These are phyloP conservation scores for Haberlea rhodopensis DNA, from an alignment of 257 asterid species.

Conservation along the genomic window DNA sequence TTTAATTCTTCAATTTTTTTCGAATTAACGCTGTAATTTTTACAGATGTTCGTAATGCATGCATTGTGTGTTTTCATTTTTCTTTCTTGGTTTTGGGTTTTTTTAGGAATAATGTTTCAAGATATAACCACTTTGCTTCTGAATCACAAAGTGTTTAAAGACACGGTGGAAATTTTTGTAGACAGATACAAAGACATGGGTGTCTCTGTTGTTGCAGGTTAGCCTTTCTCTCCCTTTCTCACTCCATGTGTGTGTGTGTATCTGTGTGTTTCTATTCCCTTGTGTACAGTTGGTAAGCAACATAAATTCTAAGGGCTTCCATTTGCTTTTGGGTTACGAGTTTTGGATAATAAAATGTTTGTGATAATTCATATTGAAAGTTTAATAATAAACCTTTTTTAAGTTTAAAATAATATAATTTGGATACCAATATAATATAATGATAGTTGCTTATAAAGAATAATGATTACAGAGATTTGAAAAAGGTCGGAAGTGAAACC, in stretches of 20 bases:
- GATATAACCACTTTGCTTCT: conserved; percentile 75
- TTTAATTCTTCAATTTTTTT: conserved; percentile 11
- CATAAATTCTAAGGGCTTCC: too few relatives aligned
- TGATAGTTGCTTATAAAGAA: too few relatives aligned
- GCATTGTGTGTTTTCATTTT: conserved; percentile 16
- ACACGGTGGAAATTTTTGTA: conserved; percentile 78
- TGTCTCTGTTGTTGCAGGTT: conserved; percentile 87
- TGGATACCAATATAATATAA: too few relatives aligned
- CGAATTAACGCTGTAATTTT: neutral
- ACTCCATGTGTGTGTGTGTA: neutral
- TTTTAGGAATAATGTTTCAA: conserved; percentile 81
- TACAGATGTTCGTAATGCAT: conserved; percentile 12
- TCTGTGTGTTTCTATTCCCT: conserved; percentile 2
- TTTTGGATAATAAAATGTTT: too few relatives aligned
- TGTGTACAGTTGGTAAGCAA: neutral
- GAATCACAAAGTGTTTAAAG: conserved; percentile 71
- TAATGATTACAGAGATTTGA: too few relatives aligned
- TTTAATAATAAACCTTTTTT: too few relatives aligned
- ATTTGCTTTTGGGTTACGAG: too few relatives aligned
- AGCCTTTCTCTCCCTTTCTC: conserved; percentile 15
- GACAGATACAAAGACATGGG: conserved; percentile 76
- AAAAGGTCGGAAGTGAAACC: too few relatives aligned
- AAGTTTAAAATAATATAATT: too few relatives aligned
- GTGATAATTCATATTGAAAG: too few relatives aligned
- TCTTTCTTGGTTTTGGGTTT: neutral